These are phyloP conservation scores for Paraleonurus japonicus DNA, from an alignment of 257 asterid genomes.

Conservation along the genomic window DNA sequence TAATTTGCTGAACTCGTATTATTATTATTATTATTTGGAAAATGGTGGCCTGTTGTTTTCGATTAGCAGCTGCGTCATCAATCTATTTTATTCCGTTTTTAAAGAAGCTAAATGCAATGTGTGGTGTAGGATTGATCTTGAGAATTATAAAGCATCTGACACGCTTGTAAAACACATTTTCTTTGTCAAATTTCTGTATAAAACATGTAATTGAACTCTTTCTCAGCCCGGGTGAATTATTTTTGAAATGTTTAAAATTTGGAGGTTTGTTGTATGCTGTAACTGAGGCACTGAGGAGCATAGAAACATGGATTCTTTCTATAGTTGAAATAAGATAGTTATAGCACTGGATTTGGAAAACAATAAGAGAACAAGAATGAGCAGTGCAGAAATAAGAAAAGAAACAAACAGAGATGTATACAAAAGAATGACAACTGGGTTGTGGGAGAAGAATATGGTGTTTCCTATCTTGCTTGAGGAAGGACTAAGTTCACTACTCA, in stretches of 20 bases:
- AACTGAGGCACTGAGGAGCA: not conserved
- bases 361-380: not conserved
- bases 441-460: not conserved
- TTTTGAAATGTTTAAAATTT: not conserved
- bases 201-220: not conserved
- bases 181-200: not conserved
- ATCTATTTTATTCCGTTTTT: not conserved
- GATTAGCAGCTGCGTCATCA: not conserved
- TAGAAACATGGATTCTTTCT: conserved; percentile 7
- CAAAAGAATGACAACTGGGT: not conserved
- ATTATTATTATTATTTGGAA: not conserved
- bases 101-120: not conserved
- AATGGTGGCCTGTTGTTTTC: not conserved
- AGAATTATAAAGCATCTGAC: not conserved
- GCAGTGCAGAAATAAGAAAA: not conserved
- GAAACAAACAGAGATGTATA: not conserved
- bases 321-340: not conserved
- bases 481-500: not conserved
- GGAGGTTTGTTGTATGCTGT: conserved; percentile 10
- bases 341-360: conserved; percentile 2
- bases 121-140: not conserved
- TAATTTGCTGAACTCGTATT: not conserved
- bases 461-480: not conserved
- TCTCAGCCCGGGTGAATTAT: not conserved
- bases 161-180: not conserved